Evolutionary conservation across 2,329 filamentous ascomycete genomes (phyloP).

Genomic region (Phaeoacremonium minimum): DNA sequence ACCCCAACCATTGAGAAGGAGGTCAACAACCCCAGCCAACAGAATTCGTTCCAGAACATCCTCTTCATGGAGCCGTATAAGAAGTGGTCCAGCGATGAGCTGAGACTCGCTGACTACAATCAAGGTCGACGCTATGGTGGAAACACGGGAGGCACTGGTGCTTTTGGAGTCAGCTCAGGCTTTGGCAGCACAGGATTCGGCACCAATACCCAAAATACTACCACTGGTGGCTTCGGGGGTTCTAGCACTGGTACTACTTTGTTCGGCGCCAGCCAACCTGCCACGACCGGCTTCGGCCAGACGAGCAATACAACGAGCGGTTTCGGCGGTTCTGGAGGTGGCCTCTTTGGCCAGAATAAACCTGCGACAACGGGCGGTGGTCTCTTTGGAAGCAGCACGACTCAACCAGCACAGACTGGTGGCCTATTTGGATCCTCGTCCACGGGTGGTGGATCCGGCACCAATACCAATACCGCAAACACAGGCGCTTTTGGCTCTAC

Average conservation of each 20-base stretch:
- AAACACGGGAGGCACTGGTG: slow-evolving; percentile 77
- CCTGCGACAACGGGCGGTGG: slow-evolving; percentile 12
- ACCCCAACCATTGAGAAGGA: slow-evolving; percentile 71
- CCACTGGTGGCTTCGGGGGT: slow-evolving; percentile 27
- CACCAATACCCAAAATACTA: slow-evolving; percentile 28
- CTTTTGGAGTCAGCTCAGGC: slow-evolving; percentile 64
- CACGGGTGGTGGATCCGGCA: slow-evolving; percentile 16
- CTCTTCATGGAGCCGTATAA: slow-evolving; percentile 75
- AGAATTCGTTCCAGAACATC: slow-evolving; percentile 73
- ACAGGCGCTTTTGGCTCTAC: slow-evolving; percentile 23
- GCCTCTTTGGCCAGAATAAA: slow-evolving; percentile 33
- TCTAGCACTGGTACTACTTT: slow-evolving; percentile 29
- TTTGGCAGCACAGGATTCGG: slow-evolving; percentile 46
- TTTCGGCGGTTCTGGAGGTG: slow-evolving; percentile 7
- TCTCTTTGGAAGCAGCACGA: slow-evolving; percentile 30
- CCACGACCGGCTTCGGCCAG: slow-evolving; percentile 35
- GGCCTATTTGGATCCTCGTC: slow-evolving; percentile 33
- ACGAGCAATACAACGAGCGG: slow-evolving; percentile 30
- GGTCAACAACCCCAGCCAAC: slow-evolving; percentile 41
- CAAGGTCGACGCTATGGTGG: slow-evolving; percentile 83
- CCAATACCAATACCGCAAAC: slow-evolving; percentile 6
- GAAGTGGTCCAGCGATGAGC: slow-evolving; percentile 86
- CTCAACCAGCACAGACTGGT: slow-evolving; percentile 17
- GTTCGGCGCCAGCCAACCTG: slow-evolving; percentile 30
- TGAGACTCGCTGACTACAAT: slow-evolving; percentile 81